Base-by-base conservation (phyloP, 176 grass and related monocot species). In the Eragrostis curvula region DNA sequence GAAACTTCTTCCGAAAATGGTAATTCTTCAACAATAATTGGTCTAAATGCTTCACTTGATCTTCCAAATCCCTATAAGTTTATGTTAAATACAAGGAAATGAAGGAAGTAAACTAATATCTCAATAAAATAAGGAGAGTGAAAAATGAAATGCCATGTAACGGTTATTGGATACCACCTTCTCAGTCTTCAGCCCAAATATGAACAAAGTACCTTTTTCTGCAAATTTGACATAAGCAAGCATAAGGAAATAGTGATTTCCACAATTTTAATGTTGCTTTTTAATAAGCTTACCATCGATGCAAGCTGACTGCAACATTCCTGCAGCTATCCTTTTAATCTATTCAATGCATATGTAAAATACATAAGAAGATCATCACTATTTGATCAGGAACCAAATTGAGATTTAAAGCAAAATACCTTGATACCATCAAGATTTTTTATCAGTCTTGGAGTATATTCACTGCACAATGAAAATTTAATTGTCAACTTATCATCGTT, bases 291-390 rank as follows among this genome's bases (percentile, higher is more conserved):
- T 91, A 98, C 96, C 96, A 77, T 98, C 92, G 71, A 91, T 84
- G 56, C 92, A 95, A 86, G 96, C 92, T 71, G 96, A 98, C 74
- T 98, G 96, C 75, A 95, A 87, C 96, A 98, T 87, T 81, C 96
- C 96, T 58, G 90, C 96, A 79, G 96, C 90, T 85, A 95, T 80
- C 68, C 87, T 78, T 88, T 93, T 95, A 79, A 98, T 84, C 92
- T 98, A 84, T 12, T 13, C 79, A 88, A 80, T 66, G 71, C 16
- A 89, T 44, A 55, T 15, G 65, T 76, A 86, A 17, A 72, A n/a
- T 58, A 58, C 29, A 78, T 56, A 80, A 68, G 27, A 68, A 88
- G 9, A 49, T 29, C 52, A 43, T 58, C 41, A 7, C 18, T 58
- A 67, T 48, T 57, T 67, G 5, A 82, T 78, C 29, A 58, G 79